Evolutionary conservation across 768 basidiomycete species (phyloP).

Genomic region (Hortiboletus campestris): DNA sequence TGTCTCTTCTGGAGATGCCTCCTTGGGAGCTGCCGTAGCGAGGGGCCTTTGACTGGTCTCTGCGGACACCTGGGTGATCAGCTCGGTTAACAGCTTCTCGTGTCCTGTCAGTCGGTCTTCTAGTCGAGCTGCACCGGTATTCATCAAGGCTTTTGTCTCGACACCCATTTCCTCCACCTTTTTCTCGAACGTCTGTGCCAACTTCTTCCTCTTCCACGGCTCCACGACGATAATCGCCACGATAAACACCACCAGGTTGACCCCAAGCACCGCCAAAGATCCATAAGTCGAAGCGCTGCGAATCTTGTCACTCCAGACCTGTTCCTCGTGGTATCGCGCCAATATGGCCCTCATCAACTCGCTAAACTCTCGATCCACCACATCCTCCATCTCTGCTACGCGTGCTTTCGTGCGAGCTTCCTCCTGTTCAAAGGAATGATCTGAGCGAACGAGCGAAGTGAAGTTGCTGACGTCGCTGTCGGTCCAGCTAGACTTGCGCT

Average conservation of each 20-base stretch:
- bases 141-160: constrained; percentile 42
- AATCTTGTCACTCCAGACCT: constrained; percentile 99
- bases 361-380: constrained; percentile 83
- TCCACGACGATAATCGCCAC: constrained; percentile 89
- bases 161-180: constrained; percentile 62
- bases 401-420: constrained; percentile 68
- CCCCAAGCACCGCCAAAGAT: constrained; percentile 75
- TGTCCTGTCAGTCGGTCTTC: constrained; percentile 50
- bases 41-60: constrained; percentile 12
- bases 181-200: constrained; percentile 88
- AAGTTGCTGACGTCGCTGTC: constrained; percentile 84
- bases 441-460: constrained; percentile 85
- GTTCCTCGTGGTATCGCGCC: constrained; percentile 95
- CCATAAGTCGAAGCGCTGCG: constrained; percentile 94
- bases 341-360: constrained; percentile 88
- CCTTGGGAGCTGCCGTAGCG: neutral
- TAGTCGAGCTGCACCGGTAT: constrained; percentile 48
- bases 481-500: constrained; percentile 93
- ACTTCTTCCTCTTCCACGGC: constrained; percentile 88
- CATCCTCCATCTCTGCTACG: constrained; percentile 69
- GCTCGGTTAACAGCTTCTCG: constrained; percentile 32
- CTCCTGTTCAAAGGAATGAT: constrained; percentile 82
- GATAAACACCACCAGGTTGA: constrained; percentile 90
- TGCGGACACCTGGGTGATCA: constrained; percentile 21
- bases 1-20: constrained; percentile 2